phyloP scores from a whole-genome alignment of 192 early-diverging fungal species.

The Martensiomyces pterosporus region DNA sequence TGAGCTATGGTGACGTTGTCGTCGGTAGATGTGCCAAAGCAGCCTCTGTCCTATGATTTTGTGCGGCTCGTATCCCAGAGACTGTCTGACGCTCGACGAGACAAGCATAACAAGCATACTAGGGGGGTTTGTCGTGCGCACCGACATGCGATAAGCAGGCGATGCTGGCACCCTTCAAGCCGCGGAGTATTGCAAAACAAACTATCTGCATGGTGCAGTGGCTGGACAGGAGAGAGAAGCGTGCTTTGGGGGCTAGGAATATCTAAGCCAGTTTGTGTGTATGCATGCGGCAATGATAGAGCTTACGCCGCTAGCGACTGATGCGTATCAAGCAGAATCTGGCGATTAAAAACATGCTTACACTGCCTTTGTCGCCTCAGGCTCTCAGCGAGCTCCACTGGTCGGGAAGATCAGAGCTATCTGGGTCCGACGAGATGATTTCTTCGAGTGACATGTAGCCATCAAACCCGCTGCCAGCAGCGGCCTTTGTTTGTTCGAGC shows the following conservation, averaged over 20 bases:
- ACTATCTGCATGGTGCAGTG: too few relatives aligned
- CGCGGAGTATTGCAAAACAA: too few relatives aligned
- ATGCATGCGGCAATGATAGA: too few relatives aligned
- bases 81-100: constrained; percentile 11
- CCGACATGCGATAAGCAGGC: constrained; percentile 28
- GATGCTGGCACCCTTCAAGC: too few relatives aligned
- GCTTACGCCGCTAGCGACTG: not conserved
- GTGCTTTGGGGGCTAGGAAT: too few relatives aligned
- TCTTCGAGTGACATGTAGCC: constrained; percentile 34
- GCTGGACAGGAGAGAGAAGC: too few relatives aligned
- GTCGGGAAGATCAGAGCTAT: constrained; percentile 26
- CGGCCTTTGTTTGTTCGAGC: not conserved
- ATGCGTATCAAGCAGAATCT: too few relatives aligned
- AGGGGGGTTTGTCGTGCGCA: constrained; percentile 26
- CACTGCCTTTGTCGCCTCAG: too few relatives aligned
- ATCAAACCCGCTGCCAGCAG: constrained; percentile 2
- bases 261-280: too few relatives aligned
- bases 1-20: constrained; percentile 8
- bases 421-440: constrained; percentile 33
- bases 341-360: constrained; percentile 23
- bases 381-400: constrained; percentile 31
- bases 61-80: constrained; percentile 5
- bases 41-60: constrained; percentile 2
- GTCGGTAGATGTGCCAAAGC: not conserved
- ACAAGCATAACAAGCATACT: constrained; percentile 29